Conservation (phyloP, 164 flowering plant species). For the Kingdonia uniflora region DNA sequence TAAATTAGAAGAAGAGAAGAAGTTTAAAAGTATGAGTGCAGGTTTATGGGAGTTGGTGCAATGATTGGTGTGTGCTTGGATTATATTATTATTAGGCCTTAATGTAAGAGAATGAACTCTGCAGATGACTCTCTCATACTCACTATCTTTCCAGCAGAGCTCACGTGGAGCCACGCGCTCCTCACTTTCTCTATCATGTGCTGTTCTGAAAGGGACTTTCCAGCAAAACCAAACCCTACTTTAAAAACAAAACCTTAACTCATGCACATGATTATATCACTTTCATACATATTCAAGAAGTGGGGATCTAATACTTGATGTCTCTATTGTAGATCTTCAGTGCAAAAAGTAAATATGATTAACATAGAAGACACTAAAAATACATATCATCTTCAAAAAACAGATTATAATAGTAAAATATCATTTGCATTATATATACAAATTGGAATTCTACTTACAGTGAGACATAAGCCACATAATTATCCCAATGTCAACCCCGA, state of each 20-base stretch:
- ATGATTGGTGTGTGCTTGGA: conserved; percentile 18
- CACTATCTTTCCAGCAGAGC: conserved; percentile 17
- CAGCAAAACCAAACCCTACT: conserved; percentile 10
- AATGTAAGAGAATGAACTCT: conserved; percentile 19
- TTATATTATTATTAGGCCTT: conserved; percentile 16
- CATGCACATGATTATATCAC: neutral
- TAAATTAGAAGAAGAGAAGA: neutral
- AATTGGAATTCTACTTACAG: too few species aligned
- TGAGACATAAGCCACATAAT: too few species aligned
- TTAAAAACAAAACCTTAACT: too few species aligned
- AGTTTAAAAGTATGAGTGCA: neutral
- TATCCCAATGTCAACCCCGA: too few species aligned
- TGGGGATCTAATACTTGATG: too few species aligned
- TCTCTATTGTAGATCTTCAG: too few species aligned
- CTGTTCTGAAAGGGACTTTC: conserved; percentile 17
- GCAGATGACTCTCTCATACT: conserved; percentile 7
- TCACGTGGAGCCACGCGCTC: conserved; percentile 28
- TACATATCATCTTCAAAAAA: too few species aligned
- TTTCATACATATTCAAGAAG: too few species aligned
- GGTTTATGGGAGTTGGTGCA: conserved; percentile 13
- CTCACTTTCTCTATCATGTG: conserved; percentile 27
- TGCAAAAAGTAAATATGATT: too few species aligned
- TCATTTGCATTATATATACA: too few species aligned
- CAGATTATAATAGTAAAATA: too few species aligned
- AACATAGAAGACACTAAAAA: too few species aligned